phyloP scores from a whole-genome alignment of 140 eudicot genomes.

The Bidens hawaiensis region DNA sequence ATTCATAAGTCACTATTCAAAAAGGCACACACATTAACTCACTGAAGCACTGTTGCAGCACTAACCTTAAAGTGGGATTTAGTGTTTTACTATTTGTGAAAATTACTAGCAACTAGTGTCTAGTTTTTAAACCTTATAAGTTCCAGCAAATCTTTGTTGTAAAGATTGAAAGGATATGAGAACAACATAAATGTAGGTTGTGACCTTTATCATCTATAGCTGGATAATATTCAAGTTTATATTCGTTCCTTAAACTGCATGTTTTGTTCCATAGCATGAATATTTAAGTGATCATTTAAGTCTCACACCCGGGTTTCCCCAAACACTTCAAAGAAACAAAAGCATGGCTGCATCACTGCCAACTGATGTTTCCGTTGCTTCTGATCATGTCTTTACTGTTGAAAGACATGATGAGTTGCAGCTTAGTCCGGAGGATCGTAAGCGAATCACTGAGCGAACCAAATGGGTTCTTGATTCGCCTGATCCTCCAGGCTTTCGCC shows the following conservation, averaged over 20 bases:
- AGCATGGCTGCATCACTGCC: slow-evolving; percentile 34
- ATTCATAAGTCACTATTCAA: slow-evolving; percentile 15
- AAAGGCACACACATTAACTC: slow-evolving; percentile 17
- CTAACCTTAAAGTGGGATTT: slow-evolving; percentile 24
- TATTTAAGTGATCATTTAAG: slow-evolving; percentile 12
- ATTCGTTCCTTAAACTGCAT: slow-evolving; percentile 19
- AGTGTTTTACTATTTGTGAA: slow-evolving; percentile 23
- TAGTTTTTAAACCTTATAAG: slow-evolving; percentile 23
- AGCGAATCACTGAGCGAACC: slow-evolving; percentile 39
- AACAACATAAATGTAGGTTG: slow-evolving; percentile 29
- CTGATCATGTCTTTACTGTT: slow-evolving; percentile 34
- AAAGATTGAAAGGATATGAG: slow-evolving; percentile 24
- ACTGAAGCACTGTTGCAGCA: slow-evolving; percentile 31
- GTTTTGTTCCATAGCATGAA: slow-evolving; percentile 23
- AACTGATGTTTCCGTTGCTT: slow-evolving; percentile 6
- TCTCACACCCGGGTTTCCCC: slow-evolving; percentile 32
- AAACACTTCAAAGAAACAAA: slow-evolving; percentile 45
- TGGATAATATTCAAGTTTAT: slow-evolving; percentile 8
- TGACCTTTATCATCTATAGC: slow-evolving; percentile 21
- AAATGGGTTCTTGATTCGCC: slow-evolving; percentile 67
- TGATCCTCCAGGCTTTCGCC: slow-evolving; percentile 47
- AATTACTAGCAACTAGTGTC: slow-evolving; percentile 20
- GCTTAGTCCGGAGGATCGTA: slow-evolving; percentile 33
- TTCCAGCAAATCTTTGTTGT: slow-evolving; percentile 26
- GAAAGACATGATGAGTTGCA: slow-evolving; percentile 30